Percentiles rank a stretch among this genome's conserved stretches.
Conservation (phyloP, 306 rosid genomes). For the Gastrolobium villosum region DNA sequence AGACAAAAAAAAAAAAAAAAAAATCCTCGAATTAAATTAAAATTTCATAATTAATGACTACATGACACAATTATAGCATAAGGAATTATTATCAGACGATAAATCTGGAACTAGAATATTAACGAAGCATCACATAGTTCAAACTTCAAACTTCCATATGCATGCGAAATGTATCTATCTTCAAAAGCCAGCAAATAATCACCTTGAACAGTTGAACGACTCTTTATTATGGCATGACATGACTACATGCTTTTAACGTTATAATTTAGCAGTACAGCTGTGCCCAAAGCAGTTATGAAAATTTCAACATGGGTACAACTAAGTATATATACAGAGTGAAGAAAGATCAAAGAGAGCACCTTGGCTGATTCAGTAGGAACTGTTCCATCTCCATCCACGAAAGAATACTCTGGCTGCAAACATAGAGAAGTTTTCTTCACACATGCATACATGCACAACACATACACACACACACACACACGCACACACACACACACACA, state of each 20-base stretch:
- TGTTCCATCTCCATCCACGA: constrained; percentile 90
- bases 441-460: background rate
- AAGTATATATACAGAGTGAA: constrained; percentile 29
- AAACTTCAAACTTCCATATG: constrained; percentile 3
- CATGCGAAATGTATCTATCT: background rate
- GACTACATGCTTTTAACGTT: constrained; percentile 14
- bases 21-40: constrained; percentile 7
- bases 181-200: constrained; percentile 1
- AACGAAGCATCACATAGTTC: constrained; percentile 28
- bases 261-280: constrained; percentile 1
- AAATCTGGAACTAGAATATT: constrained; percentile 5
- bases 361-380: constrained; percentile 92
- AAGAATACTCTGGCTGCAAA: constrained; percentile 84
- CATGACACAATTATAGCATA: background rate
- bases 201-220: constrained; percentile 15
- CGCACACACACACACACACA: background rate
- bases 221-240: constrained; percentile 20
- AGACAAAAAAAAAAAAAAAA: constrained; percentile 31
- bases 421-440: constrained; percentile 33
- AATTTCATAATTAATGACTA: background rate
- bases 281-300: constrained; percentile 33
- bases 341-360: constrained; percentile 62
- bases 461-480: background rate
- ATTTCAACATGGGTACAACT: constrained; percentile 16
- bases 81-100: constrained; percentile 10